Conservation (phyloP, 305 asterid genomes). For the Fraxinus angustifolia region DNA sequence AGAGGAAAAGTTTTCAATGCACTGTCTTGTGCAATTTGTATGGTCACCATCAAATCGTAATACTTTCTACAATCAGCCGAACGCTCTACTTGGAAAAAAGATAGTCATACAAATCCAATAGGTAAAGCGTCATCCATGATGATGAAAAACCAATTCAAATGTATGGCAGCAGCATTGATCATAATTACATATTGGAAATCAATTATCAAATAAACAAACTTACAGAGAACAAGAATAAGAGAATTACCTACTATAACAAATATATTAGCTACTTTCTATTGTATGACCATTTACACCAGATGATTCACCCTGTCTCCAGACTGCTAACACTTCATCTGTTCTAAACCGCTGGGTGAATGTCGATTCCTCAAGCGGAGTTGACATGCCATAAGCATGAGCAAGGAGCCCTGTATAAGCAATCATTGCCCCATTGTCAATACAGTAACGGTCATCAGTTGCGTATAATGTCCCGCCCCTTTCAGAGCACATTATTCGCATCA, state of each 20-base stretch:
- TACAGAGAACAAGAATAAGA: not conserved
- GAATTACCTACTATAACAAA: not conserved
- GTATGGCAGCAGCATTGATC: not conserved
- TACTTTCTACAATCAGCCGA: not conserved
- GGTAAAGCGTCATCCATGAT: not conserved
- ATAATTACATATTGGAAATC: not conserved
- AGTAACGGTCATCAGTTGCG: conserved; percentile 90
- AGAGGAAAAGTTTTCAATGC: not conserved
- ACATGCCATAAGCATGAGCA: conserved; percentile 63
- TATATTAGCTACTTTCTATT: conserved; percentile 9
- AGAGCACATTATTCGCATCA: conserved; percentile 89
- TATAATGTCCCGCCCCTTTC: conserved; percentile 85
- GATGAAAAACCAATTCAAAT: not conserved
- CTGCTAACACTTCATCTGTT: conserved; percentile 89
- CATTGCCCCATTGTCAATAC: conserved; percentile 96
- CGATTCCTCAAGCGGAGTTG: conserved; percentile 79
- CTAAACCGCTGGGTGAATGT: conserved; percentile 90
- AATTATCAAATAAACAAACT: not conserved
- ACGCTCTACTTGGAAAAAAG: not conserved
- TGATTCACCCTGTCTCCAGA: conserved; percentile 80
- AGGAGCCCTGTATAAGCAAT: conserved; percentile 94
- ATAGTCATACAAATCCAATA: not conserved
- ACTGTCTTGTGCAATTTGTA: not conserved
- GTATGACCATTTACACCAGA: conserved; percentile 20
- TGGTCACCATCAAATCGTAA: not conserved